Percentiles rank a stretch among this genome's conserved stretches.
Evolutionary conservation across 2,329 filamentous ascomycete species (phyloP).

Genomic region (Ophiostoma sp.): DNA sequence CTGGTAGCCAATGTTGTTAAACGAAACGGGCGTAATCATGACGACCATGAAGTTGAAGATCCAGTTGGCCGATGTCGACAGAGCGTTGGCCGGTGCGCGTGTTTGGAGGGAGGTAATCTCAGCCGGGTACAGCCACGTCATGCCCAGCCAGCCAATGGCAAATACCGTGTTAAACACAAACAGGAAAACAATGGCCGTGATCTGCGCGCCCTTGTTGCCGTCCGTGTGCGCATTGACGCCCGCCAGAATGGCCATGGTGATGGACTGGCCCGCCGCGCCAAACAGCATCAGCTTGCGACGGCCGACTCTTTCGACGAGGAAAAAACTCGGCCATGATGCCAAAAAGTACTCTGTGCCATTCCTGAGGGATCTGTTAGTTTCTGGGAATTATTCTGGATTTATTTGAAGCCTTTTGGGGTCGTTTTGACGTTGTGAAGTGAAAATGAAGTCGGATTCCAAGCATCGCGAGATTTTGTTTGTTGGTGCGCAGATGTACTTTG

Average conservation of each 20-base stretch:
- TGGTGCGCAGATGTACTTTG: too few species aligned
- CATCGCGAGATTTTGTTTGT: neutral
- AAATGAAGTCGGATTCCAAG: neutral
- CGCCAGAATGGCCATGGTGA: slow-evolving; percentile 54
- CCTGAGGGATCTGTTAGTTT: neutral
- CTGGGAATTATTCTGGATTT: neutral
- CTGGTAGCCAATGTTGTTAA: slow-evolving; percentile 53
- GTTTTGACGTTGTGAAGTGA: neutral
- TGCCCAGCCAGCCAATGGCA: slow-evolving; percentile 53
- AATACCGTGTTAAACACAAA: slow-evolving; percentile 58
- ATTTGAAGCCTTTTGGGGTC: neutral
- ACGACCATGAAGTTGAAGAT: slow-evolving; percentile 56
- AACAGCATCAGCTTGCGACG: slow-evolving; percentile 39
- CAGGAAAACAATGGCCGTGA: slow-evolving; percentile 40
- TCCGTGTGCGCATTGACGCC: slow-evolving; percentile 41
- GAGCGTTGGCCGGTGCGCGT: slow-evolving; percentile 58
- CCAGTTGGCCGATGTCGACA: slow-evolving; percentile 47
- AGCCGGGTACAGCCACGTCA: slow-evolving; percentile 61
- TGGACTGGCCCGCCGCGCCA: slow-evolving; percentile 57
- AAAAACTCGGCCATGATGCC: slow-evolving; percentile 28
- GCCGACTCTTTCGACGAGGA: slow-evolving; percentile 31
- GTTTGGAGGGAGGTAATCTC: slow-evolving; percentile 56
- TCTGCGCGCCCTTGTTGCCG: slow-evolving; percentile 38
- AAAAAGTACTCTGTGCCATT: slow-evolving; percentile 32
- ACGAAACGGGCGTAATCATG: slow-evolving; percentile 62